Evolutionary conservation across 2,329 filamentous ascomycete genomes (phyloP).

Genomic region (Xylariaceae sp.): DNA sequence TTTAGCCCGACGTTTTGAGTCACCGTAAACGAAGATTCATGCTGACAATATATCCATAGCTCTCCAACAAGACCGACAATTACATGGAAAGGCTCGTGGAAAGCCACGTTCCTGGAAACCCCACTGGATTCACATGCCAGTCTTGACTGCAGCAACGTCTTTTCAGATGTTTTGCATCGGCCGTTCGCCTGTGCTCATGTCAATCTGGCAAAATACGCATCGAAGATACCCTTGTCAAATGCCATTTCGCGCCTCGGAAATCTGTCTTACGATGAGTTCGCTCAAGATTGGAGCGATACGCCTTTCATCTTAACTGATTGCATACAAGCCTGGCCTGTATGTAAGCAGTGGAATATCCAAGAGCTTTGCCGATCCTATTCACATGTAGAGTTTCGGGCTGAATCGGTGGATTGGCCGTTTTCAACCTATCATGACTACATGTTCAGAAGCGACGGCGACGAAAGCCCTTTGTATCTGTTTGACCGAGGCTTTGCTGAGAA

Average conservation of each 20-base stretch:
- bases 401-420: conserved; percentile 90
- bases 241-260: conserved; percentile 66
- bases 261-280: conserved; percentile 70
- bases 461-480: conserved; percentile 90
- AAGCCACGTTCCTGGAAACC: conserved; percentile 68
- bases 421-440: conserved; percentile 81
- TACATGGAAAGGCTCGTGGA: conserved; percentile 90
- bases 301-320: conserved; percentile 85
- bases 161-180: conserved; percentile 84
- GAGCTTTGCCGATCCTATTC: conserved; percentile 61
- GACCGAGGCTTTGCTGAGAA: conserved; percentile 84
- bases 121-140: conserved; percentile 45
- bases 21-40: not conserved
- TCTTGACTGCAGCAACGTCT: conserved; percentile 73
- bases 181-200: conserved; percentile 88
- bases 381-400: conserved; percentile 73
- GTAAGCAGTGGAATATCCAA: conserved; percentile 68
- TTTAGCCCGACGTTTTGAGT: not conserved
- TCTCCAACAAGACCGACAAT: too few relatives aligned
- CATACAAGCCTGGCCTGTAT: conserved; percentile 78
- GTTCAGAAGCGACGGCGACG: conserved; percentile 66
- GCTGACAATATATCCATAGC: too few relatives aligned
- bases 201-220: conserved; percentile 60
- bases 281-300: conserved; percentile 67
- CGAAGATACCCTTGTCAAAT: conserved; percentile 69